Evolutionary conservation across 179 eudicot species (phyloP).

Genomic region (Corrigiola litoralis): DNA sequence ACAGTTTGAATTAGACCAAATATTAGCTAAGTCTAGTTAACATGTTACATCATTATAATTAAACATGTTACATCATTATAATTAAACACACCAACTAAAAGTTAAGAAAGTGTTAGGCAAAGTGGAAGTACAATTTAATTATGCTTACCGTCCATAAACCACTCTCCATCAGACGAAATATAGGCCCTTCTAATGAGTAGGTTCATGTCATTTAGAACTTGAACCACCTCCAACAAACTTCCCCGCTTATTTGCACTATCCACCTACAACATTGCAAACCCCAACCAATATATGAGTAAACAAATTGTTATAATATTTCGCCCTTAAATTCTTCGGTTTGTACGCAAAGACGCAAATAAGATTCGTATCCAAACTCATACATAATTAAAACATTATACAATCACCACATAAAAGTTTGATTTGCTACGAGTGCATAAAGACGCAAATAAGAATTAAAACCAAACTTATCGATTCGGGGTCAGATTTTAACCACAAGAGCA

Average conservation of each 20-base stretch:
- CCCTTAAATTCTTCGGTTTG: too few species aligned
- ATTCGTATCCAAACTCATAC: too few species aligned
- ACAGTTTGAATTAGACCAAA: not conserved
- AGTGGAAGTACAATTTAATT: not conserved
- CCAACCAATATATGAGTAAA: not conserved
- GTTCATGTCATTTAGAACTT: constrained; percentile 72
- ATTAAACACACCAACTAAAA: constrained; percentile 3
- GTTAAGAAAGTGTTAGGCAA: not conserved
- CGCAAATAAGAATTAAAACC: too few species aligned
- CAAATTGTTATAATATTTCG: not conserved
- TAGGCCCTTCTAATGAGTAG: constrained; percentile 66
- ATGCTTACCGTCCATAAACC: constrained; percentile 86
- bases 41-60: constrained; percentile 9
- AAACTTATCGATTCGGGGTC: too few species aligned
- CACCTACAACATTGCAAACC: constrained; percentile 37
- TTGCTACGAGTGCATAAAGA: too few species aligned
- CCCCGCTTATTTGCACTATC: constrained; percentile 88
- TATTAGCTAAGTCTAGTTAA: not conserved
- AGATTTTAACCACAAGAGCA: too few species aligned
- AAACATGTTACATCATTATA: constrained; percentile 6
- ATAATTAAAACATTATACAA: too few species aligned
- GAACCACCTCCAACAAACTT: constrained; percentile 86
- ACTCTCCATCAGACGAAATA: constrained; percentile 85
- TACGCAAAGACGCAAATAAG: too few species aligned
- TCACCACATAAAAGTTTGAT: too few species aligned